Evolutionary conservation across 179 eudicot genomes (phyloP), one percentile per base, ranked within the genome.

Genomic region (Beta macrorhiza): DNA sequence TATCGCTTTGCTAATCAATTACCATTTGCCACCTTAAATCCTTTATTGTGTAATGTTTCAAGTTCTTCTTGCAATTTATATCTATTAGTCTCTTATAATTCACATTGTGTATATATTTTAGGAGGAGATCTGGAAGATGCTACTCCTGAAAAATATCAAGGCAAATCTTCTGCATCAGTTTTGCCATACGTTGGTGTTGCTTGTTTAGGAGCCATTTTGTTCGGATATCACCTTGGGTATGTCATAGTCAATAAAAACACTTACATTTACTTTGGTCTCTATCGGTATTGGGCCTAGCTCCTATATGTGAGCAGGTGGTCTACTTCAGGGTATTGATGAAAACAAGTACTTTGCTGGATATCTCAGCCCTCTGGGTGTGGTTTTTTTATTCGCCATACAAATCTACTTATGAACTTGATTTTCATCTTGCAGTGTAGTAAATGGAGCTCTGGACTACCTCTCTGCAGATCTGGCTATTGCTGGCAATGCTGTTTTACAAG

Each of bases 201-300:
- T 84, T 94, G 98, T 89, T 80, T 96, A 86, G 99, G 97, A 82
- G 98, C 99, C 64, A 89, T 92, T 84, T 88, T 96, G 81, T 96
- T 96, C 89, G 99, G 99, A 75, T 96, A 96, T 91, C 99, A 96
- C 88, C 91, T 96, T 63, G 99, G 99, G 99, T 96, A 92, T 74
- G 90, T 84, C 67, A 59, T 47, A 12, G 17, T 79, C 15, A 51
- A 14, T 63, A 44, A 32, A 6, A 49, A 70, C 47, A 9, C 22
- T 74, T 11, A 2, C 78, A 75, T 63, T 20, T 72, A 59, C 42
- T 20, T 61, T 70, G 62, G 37, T 78, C 32, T 84, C 20, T 52
- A 22, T 29, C 53, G 29, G 13, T 52, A 59, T 80, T 75, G 56
- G 32, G 73, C 64, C 70, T 67, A 74, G 74, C 45, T 70, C 19